A percentile compares a stretch with the other conserved stretches of the same genome.
phyloP scores from a whole-genome alignment of 1,139 yeast species.

The Kodamaea alishanica region DNA sequence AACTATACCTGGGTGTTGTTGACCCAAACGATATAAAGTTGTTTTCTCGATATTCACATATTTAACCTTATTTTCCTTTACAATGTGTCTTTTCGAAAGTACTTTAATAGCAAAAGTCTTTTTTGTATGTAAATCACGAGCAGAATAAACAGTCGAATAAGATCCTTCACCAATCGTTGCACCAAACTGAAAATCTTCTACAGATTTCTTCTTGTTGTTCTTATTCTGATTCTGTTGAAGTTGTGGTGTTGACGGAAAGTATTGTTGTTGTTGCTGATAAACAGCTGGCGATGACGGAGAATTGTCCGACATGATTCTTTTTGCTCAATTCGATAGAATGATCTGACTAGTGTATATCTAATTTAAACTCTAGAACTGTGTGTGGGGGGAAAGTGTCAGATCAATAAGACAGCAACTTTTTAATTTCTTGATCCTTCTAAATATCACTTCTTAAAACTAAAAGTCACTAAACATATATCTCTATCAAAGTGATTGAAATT shows the following conservation, averaged over 20 bases:
- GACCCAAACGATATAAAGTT: constrained; percentile 67
- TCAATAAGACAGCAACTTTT: neutral
- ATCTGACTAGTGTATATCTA: too few species aligned
- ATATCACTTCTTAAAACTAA: too few species aligned
- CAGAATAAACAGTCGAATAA: constrained; percentile 71
- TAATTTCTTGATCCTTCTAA: too few species aligned
- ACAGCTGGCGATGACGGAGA: neutral
- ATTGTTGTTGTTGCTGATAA: neutral
- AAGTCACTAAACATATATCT: too few species aligned
- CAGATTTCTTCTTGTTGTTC: constrained; percentile 31
- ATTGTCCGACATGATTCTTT: too few species aligned
- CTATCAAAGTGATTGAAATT: too few species aligned
- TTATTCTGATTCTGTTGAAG: constrained; percentile 1
- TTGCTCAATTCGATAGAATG: too few species aligned
- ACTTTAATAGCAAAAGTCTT: constrained; percentile 72
- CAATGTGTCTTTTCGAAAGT: constrained; percentile 68
- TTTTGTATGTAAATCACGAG: constrained; percentile 54
- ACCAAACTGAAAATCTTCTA: constrained; percentile 69
- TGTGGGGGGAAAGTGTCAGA: neutral
- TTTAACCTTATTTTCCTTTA: constrained; percentile 73
- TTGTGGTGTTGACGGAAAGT: neutral
- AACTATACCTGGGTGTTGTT: constrained; percentile 62
- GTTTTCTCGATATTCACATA: constrained; percentile 77
- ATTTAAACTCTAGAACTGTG: neutral
- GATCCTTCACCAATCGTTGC: constrained; percentile 78